Evolutionary conservation across 768 basidiomycete species (phyloP).

Genomic region (Pleurotus giganteus): DNA sequence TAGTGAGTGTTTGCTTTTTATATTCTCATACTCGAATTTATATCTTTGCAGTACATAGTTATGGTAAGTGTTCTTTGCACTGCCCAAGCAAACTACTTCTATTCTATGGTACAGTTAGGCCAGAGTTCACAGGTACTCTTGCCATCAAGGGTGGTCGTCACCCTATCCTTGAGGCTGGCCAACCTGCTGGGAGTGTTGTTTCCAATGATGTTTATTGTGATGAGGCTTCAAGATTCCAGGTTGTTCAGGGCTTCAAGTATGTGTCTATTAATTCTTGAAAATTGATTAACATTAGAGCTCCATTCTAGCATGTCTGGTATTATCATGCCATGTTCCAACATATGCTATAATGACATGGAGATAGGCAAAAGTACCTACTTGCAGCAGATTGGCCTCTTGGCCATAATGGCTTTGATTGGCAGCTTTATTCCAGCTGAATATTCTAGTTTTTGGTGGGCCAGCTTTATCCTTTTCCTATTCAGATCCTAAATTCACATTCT

Average conservation of each 20-base stretch:
- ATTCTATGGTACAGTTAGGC: constrained; percentile 56
- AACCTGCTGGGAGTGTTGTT: constrained; percentile 67
- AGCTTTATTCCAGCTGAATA: constrained; percentile 94
- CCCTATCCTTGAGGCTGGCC: constrained; percentile 78
- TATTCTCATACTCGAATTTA: not conserved
- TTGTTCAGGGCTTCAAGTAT: constrained; percentile 90
- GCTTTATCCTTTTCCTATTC: not conserved
- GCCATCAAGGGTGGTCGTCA: constrained; percentile 90
- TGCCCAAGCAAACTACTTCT: not conserved
- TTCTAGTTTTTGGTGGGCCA: constrained; percentile 75
- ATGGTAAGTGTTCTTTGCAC: constrained; percentile 28
- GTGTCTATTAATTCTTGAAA: constrained; percentile 18
- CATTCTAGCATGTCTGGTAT: constrained; percentile 43
- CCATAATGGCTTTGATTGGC: constrained; percentile 86
- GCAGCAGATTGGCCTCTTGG: constrained; percentile 79
- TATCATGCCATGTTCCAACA: not conserved
- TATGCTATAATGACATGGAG: not conserved
- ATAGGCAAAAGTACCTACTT: constrained; percentile 92
- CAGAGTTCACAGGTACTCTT: constrained; percentile 87
- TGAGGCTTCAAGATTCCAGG: constrained; percentile 81
- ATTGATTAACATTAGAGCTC: not conserved
- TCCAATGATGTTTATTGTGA: constrained; percentile 92
- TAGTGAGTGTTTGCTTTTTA: constrained; percentile 41
- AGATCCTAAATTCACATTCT: not conserved
- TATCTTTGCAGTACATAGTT: constrained; percentile 40